A percentile compares a stretch with the other conserved stretches of the same genome.
These are phyloP conservation scores for Barnettozyma hawaiiensis DNA, from an alignment of 1,139 yeast genomes.

Conservation along the genomic window DNA sequence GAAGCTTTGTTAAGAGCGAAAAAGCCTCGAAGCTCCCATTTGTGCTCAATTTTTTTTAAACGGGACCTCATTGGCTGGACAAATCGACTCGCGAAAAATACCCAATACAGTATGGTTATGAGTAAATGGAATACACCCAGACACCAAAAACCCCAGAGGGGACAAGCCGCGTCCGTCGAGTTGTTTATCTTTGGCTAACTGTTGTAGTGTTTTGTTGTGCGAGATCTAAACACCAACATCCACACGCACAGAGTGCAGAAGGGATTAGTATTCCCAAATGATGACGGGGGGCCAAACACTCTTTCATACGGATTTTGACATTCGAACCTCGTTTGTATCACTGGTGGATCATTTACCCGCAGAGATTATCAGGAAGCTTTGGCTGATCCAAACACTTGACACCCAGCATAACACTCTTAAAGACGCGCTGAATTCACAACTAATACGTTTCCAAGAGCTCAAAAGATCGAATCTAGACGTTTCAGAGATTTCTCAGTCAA, in stretches of 20 bases:
- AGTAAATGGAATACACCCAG: neutral
- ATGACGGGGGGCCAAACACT: constrained; percentile 14
- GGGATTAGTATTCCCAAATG: too few relatives aligned
- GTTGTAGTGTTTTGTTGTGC: too few relatives aligned
- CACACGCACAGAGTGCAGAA: too few relatives aligned
- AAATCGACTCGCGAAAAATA: neutral
- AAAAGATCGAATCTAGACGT: neutral
- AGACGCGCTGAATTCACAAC: constrained; percentile 11
- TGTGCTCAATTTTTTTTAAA: constrained; percentile 9
- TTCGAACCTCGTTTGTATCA: constrained; percentile 25
- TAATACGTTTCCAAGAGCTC: constrained; percentile 6
- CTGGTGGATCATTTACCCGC: constrained; percentile 45
- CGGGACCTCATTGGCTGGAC: constrained; percentile 14
- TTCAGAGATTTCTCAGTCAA: neutral
- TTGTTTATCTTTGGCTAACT: too few relatives aligned
- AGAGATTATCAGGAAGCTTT: constrained; percentile 41
- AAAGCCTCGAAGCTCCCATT: constrained; percentile 4
- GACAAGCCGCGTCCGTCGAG: too few relatives aligned
- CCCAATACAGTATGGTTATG: neutral
- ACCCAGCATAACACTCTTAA: constrained; percentile 24
- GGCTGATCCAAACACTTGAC: constrained; percentile 41
- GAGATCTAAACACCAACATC: too few relatives aligned
- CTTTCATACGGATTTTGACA: constrained; percentile 17
- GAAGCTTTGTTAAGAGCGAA: constrained; percentile 1
- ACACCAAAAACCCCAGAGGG: too few relatives aligned